Conservation (phyloP, 441 rosid species). For the Populus trichocarpa region DNA sequence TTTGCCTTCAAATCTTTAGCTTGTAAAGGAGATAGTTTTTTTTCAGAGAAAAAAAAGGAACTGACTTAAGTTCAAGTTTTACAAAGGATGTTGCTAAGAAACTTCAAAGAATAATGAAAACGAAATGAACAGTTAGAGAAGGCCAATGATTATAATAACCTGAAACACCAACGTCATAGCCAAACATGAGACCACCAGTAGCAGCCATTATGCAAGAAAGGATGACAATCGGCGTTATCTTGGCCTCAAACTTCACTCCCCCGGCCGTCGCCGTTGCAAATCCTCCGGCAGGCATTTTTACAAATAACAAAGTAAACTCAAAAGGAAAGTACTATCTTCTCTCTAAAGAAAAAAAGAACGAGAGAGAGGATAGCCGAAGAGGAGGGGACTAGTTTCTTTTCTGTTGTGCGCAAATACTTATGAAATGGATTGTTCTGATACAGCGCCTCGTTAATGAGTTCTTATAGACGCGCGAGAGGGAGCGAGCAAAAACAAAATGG, state of each 20-base stretch:
- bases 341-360: not conserved
- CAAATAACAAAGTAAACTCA: not conserved
- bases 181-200: constrained; percentile 93
- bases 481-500: constrained; percentile 7
- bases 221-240: constrained; percentile 81
- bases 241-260: constrained; percentile 72
- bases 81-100: not conserved
- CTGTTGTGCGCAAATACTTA: not conserved
- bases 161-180: constrained; percentile 85
- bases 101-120: not conserved
- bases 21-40: not conserved
- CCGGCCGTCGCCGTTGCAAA: constrained; percentile 44
- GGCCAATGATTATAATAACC: constrained; percentile 31
- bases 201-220: constrained; percentile 88
- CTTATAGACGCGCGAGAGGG: constrained; percentile 23
- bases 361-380: not conserved
- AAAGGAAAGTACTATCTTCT: not conserved
- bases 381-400: not conserved
- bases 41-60: not conserved
- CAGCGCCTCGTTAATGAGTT: not conserved
- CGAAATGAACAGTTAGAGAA: not conserved
- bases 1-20: not conserved
- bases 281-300: constrained; percentile 65
- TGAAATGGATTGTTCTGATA: constrained; percentile 3
- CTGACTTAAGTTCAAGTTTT: not conserved